phyloP scores from a whole-genome alignment of 495 filamentous ascomycete genomes.

The Podospora pseudopauciseta region DNA sequence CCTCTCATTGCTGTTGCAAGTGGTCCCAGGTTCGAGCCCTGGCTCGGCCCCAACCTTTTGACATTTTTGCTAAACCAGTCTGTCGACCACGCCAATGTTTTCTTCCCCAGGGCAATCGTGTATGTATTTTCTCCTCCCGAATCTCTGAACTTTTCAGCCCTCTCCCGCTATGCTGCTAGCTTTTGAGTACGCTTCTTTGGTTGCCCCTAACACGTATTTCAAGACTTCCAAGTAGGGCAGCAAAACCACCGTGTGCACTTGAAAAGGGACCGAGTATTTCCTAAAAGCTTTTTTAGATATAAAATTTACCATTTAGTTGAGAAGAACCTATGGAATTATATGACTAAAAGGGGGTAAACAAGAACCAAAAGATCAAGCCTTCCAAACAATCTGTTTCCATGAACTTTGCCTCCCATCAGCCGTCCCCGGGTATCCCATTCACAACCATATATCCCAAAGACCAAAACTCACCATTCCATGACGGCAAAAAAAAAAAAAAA shows the following conservation, averaged over 20 bases:
- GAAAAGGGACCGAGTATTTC: too few species aligned
- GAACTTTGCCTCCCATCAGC: neutral
- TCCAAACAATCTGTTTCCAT: neutral
- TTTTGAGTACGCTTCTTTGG: too few species aligned
- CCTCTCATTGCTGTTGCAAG: neutral
- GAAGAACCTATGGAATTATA: neutral
- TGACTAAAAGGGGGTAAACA: neutral
- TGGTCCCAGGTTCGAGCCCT: neutral
- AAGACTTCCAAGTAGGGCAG: too few species aligned
- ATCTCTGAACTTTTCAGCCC: too few species aligned
- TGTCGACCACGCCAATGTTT: too few species aligned
- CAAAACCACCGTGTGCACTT: too few species aligned
- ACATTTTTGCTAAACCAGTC: neutral
- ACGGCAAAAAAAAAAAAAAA: neutral
- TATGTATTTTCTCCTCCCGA: too few species aligned
- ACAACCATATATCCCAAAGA: neutral
- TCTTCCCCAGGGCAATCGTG: too few species aligned
- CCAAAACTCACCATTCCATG: neutral
- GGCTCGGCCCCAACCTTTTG: neutral
- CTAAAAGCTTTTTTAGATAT: too few species aligned
- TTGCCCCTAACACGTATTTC: too few species aligned
- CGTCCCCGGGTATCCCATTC: neutral
- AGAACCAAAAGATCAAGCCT: neutral
- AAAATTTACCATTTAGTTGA: neutral
- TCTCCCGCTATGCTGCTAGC: too few species aligned